Conservation (phyloP, 371 early-diverging fungal species). For the Apophysomyces sp. region DNA sequence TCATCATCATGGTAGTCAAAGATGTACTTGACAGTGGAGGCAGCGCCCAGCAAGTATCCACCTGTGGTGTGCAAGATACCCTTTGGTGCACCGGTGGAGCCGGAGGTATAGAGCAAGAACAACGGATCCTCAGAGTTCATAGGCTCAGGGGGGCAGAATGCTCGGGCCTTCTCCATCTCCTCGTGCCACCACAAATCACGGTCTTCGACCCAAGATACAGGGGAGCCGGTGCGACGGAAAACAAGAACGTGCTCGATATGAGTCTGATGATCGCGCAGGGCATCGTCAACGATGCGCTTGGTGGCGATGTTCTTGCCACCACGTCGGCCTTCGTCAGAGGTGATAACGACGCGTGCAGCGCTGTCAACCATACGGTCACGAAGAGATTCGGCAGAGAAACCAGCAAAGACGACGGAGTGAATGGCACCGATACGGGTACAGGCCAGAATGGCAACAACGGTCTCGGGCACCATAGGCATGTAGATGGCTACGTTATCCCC, state of each 20-base stretch:
- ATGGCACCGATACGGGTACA: conserved; percentile 95
- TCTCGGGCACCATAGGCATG: conserved; percentile 98
- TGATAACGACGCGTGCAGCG: conserved; percentile 75
- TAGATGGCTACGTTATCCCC: conserved; percentile 95
- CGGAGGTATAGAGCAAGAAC: conserved; percentile 98
- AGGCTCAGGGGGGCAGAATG: conserved; percentile 78
- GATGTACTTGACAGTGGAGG: conserved; percentile 87
- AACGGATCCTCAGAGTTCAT: conserved; percentile 94
- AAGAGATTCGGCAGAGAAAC: conserved; percentile 88
- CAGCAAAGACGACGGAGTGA: conserved; percentile 93
- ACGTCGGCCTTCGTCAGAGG: conserved; percentile 87
- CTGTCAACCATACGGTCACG: conserved; percentile 84
- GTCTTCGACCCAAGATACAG: conserved; percentile 66
- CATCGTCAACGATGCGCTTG: conserved; percentile 92
- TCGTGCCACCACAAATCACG: conserved; percentile 93
- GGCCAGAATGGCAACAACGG: conserved; percentile 89
- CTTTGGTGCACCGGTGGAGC: conserved; percentile 97
- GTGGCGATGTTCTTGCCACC: conserved; percentile 89
- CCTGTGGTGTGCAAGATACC: conserved; percentile 93
- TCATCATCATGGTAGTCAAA: conserved; percentile 89
- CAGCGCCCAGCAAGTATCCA: conserved; percentile 94
- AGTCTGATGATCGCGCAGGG: conserved; percentile 58
- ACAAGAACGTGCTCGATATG: conserved; percentile 85
- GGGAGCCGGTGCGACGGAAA: conserved; percentile 79
- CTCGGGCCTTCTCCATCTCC: conserved; percentile 68